These are phyloP conservation scores for Lipomyces spencermartinsiae DNA, from an alignment of 805 yeast species.

Conservation along the genomic window DNA sequence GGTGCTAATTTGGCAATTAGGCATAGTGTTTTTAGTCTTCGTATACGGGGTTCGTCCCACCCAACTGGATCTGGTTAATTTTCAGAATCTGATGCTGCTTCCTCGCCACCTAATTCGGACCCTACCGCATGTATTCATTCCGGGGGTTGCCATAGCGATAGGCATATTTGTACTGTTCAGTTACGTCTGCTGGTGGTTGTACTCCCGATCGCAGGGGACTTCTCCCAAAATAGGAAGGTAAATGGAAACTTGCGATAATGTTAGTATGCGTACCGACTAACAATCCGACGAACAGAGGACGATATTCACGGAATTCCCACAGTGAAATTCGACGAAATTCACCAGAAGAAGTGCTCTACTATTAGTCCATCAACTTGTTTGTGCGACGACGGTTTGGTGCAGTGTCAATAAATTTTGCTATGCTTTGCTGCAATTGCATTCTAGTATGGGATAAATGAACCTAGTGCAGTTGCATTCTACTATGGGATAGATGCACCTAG, in stretches of 20 bases:
- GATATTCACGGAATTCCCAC: background rate
- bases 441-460: too few relatives aligned
- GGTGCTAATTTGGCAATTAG: background rate
- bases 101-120: conserved; percentile 1
- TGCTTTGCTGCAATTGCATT: background rate
- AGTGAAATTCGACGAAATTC: background rate
- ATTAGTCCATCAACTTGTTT: background rate
- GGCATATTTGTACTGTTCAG: background rate
- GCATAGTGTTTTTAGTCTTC: background rate
- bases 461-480: too few relatives aligned
- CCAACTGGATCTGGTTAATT: background rate
- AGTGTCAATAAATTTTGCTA: background rate
- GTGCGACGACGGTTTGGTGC: background rate
- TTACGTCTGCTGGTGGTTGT: background rate
- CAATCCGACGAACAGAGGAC: background rate
- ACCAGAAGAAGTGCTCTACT: background rate
- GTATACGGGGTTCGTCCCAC: background rate
- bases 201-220: background rate
- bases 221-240: background rate
- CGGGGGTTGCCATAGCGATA: background rate
- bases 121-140: conserved; percentile 1
- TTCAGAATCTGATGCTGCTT: conserved; percentile 6
- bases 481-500: too few relatives aligned
- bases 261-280: background rate
- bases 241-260: background rate